Base-by-base conservation (phyloP, 441 rosid genomes). In the Euphorbia corollata region DNA sequence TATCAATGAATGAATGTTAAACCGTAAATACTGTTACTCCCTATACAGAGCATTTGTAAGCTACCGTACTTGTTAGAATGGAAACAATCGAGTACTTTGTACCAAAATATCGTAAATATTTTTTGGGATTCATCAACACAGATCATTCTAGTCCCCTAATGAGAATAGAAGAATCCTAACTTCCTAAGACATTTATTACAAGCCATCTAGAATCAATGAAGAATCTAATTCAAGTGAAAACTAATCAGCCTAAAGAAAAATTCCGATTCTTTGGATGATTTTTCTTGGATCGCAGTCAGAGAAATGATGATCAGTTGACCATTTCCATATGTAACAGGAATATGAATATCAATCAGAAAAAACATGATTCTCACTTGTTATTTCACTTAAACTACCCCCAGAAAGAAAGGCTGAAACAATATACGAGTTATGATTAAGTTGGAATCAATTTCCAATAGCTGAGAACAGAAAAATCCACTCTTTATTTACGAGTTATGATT, bases 321-420 rank as follows among this genome's bases (percentile, higher is more conserved):
- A 47, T 64, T 48, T 16, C 20, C 18, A 57, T 55, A 66, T 41
- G 34, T 38, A 67, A 58, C 32, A 45, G 54, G 54, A 50, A 50
- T n/a, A 11, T n/a, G 23, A 69, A 39, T 4, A 13, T 12, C 62
- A 53, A 23, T 12, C 32, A 13, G 15, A 36, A 27, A 39, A 12
- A 5, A 8, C 27, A 3, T 55, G 30, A 61, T 18, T 24, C 11
- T 45, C 15, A 43, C 41, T 39, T 61, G 1, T n/a, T 16, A 51
- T 4, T 12, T 53, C 11, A 61, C 23, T 61, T 10, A 9, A 54
- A 22, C 10, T 22, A 55, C 0, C 34, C 34, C 27, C 11, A 54
- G 72, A 48, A 34, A 48, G 34, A 67, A 30, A 20, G 60, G 67
- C 27, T 20, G 8, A 63, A n/a, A 8, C 48, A 13, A 59, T 24